Evolutionary conservation across 768 basidiomycete species (phyloP).

Genomic region (Suillus hirtellus): DNA sequence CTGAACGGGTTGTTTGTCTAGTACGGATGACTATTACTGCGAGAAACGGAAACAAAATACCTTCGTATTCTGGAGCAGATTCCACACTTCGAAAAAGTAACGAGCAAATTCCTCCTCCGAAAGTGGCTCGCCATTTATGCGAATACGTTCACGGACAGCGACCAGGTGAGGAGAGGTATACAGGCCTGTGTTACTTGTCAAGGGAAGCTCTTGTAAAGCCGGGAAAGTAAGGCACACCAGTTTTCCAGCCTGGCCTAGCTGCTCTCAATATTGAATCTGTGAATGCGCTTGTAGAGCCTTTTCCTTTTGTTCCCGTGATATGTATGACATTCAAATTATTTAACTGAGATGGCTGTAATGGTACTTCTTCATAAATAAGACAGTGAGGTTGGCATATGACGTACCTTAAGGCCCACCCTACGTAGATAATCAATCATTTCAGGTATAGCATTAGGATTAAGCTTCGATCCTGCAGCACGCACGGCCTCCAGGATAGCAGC

Average conservation of each 20-base stretch:
- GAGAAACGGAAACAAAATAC: constrained; percentile 42
- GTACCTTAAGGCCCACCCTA: constrained; percentile 83
- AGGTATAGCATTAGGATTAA: constrained; percentile 64
- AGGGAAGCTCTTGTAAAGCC: background rate
- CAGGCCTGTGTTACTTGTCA: constrained; percentile 54
- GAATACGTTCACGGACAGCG: constrained; percentile 92
- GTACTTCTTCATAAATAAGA: constrained; percentile 17
- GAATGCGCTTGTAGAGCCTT: constrained; percentile 96
- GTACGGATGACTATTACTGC: background rate
- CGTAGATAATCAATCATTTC: constrained; percentile 90
- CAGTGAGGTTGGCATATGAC: constrained; percentile 23
- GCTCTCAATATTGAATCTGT: constrained; percentile 82
- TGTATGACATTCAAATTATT: constrained; percentile 92
- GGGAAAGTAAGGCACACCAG: constrained; percentile 52
- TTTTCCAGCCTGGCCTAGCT: constrained; percentile 72
- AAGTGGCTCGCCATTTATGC: constrained; percentile 87
- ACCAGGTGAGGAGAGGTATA: constrained; percentile 98
- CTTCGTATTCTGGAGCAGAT: constrained; percentile 55
- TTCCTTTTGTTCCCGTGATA: constrained; percentile 97
- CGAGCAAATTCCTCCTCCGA: constrained; percentile 86
- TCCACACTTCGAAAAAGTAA: constrained; percentile 98
- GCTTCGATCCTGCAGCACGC: constrained; percentile 67
- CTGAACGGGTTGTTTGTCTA: constrained; percentile 30
- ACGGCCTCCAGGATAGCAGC: constrained; percentile 88
- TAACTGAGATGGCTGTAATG: constrained; percentile 70